Base-by-base conservation (phyloP, 768 basidiomycete genomes). In the Omphalotus guepiniiformis region DNA sequence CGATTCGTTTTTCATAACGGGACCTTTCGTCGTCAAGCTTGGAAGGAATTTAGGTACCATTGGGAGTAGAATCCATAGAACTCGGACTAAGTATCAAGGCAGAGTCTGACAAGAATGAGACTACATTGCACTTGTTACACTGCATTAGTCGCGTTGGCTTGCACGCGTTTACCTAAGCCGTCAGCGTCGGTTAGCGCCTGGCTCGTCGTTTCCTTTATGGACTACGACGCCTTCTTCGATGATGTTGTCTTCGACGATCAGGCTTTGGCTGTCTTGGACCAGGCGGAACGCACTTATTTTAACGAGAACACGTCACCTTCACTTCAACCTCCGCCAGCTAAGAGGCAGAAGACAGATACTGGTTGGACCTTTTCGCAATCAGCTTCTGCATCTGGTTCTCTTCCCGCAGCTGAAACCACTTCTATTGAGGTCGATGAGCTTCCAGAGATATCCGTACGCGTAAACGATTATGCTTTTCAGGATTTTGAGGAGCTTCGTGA, bases 211-310 rank as follows among this genome's bases (percentile, higher is more conserved):
- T 37, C 21, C 15, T 22, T 27, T 27, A 85, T 85, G 82, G 67
- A 75, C 55, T 77, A 76, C 64, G 80, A 76, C 25, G 87, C 87
- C 63, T 75, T 82, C 58, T 82, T 82, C 59, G 72, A 75, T 61
- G 69, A 72, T 54, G n/a, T n/a, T n/a, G 83, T 84, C 35, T 63
- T 88, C 34, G 83, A 88, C 57, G 82, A 78, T 42, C 68, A 75
- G 50, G 72, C 79, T 0, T 62, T 86, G 41, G 83, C 84, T 8
- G 64, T 73, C 23, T 71, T 88, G 16, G 83, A 86, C 53, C 68
- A 73, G 46, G 74, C 75, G 47, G 86, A 88, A 53, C 63, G 70
- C 57, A 64, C 69, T 52, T 74, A 65, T 53, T 53, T 65, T 38
- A 42, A 53, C 54, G 42, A 66, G 56, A 49, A 53, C 34, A 46